A percentile compares a stretch with the other conserved stretches of the same genome.
Evolutionary conservation across 2,329 filamentous ascomycete species (phyloP).

Genomic region (Botryotinia globosa): DNA sequence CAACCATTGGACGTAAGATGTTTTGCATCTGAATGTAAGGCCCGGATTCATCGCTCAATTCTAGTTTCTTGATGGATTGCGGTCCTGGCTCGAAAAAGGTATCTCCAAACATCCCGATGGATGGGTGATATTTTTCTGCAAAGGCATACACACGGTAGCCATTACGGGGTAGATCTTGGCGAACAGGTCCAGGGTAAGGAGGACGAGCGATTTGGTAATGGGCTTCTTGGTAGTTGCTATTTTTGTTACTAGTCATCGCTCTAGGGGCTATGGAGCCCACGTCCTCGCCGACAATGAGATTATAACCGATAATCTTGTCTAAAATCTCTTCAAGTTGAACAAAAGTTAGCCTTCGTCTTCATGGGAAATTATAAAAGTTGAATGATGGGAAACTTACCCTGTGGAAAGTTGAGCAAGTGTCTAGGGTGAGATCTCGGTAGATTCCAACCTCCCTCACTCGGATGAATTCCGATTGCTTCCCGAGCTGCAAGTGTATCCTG

Average conservation of each 20-base stretch:
- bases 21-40: not conserved
- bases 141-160: not conserved
- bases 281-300: not conserved
- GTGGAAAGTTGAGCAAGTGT: not conserved
- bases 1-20: not conserved
- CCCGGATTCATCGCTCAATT: not conserved
- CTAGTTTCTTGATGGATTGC: not conserved
- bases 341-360: not conserved
- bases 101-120: not conserved
- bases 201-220: not conserved
- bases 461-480: not conserved
- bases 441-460: not conserved
- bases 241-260: not conserved
- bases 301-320: not conserved
- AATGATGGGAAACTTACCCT: not conserved
- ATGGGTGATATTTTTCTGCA: not conserved
- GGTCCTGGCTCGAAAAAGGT: not conserved
- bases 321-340: not conserved
- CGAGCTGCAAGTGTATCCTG: not conserved
- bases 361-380: not conserved
- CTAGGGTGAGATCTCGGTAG: not conserved
- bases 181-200: not conserved
- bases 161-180: not conserved
- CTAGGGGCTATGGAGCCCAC: not conserved
- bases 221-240: not conserved